These are phyloP conservation scores for Pichia cephalocereana DNA, from an alignment of 805 yeast species.

Conservation along the genomic window DNA sequence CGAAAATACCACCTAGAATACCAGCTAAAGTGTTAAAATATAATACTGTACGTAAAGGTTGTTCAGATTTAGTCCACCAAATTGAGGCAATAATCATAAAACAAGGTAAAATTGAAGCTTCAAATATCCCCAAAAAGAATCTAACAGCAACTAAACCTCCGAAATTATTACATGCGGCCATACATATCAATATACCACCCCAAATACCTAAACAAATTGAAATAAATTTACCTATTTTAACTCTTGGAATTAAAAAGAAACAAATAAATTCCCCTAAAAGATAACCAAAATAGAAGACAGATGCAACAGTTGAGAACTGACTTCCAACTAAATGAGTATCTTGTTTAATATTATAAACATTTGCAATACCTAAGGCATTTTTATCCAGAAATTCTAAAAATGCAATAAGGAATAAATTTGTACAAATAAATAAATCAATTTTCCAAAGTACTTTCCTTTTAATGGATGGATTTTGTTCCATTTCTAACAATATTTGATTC, in stretches of 20 bases:
- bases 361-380: conserved; percentile 24
- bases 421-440: conserved; percentile 2
- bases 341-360: conserved; percentile 18
- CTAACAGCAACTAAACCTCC: conserved; percentile 24
- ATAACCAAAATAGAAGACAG: conserved; percentile 34
- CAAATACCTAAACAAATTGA: conserved; percentile 24
- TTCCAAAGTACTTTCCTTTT: conserved; percentile 1
- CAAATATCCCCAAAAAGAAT: conserved; percentile 28
- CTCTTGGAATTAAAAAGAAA: conserved; percentile 29
- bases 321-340: conserved; percentile 30
- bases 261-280: conserved; percentile 26
- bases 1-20: conserved; percentile 33
- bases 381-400: conserved; percentile 14
- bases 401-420: conserved; percentile 2
- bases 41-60: conserved; percentile 28
- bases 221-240: conserved; percentile 35
- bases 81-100: conserved; percentile 21
- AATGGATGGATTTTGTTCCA: not conserved
- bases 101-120: conserved; percentile 28
- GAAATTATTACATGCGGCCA: conserved; percentile 28
- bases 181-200: conserved; percentile 28
- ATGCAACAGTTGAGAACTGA: conserved; percentile 35
- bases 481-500: not conserved
- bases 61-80: conserved; percentile 28
- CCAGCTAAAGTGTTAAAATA: conserved; percentile 30